Conservation (phyloP, 2,329 filamentous ascomycete species). For the Emmonsiellopsis sp. region DNA sequence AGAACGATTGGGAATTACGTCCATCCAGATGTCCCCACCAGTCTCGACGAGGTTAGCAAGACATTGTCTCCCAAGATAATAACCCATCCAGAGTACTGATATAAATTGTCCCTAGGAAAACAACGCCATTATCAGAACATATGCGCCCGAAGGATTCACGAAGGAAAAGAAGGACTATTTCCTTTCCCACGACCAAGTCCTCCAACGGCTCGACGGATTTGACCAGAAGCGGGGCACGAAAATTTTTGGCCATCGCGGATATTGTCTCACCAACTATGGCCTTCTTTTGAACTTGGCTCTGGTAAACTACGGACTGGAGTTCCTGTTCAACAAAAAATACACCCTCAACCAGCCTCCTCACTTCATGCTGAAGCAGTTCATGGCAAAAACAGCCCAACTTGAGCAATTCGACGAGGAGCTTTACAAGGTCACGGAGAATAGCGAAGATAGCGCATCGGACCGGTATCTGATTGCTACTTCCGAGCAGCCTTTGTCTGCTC, state of each 20-base stretch:
- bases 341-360: slow-evolving; percentile 77
- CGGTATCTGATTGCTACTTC: slow-evolving; percentile 78
- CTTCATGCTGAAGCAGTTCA: slow-evolving; percentile 90
- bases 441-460: slow-evolving; percentile 76
- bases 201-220: slow-evolving; percentile 79
- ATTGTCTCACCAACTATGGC: slow-evolving; percentile 83
- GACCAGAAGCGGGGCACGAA: slow-evolving; percentile 90
- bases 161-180: slow-evolving; percentile 61
- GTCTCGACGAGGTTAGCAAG: slow-evolving; percentile 60
- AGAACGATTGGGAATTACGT: slow-evolving; percentile 85
- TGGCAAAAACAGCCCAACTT: slow-evolving; percentile 96
- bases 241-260: slow-evolving; percentile 87
- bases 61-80: not conserved
- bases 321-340: slow-evolving; percentile 71
- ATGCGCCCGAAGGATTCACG: slow-evolving; percentile 66
- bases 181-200: slow-evolving; percentile 91
- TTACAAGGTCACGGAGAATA: slow-evolving; percentile 76
- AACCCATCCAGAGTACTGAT: not conserved
- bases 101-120: slow-evolving; percentile 48
- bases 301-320: slow-evolving; percentile 90
- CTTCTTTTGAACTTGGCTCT: slow-evolving; percentile 87
- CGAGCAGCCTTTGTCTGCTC: slow-evolving; percentile 87
- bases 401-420: slow-evolving; percentile 96
- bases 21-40: slow-evolving; percentile 75
- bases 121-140: slow-evolving; percentile 67